phyloP scores from a whole-genome alignment of 768 basidiomycete species.

The Amanita pallidorosea region DNA sequence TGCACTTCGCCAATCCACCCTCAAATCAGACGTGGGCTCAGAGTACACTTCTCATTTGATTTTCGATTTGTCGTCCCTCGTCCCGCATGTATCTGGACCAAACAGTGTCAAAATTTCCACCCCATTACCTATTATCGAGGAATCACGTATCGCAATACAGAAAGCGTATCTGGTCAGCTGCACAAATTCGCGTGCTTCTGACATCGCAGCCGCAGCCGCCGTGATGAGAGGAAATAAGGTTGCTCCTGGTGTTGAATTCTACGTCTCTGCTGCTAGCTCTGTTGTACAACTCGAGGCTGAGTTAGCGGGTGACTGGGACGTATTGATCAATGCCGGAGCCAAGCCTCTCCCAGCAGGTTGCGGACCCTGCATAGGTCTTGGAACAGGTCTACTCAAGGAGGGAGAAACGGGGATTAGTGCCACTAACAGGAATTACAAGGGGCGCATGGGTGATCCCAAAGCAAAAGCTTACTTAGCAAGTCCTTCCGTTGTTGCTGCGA shows the following conservation, averaged over 20 bases:
- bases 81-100: constrained; percentile 93
- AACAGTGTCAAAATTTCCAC: constrained; percentile 98
- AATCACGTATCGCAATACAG: constrained; percentile 68
- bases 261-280: constrained; percentile 92
- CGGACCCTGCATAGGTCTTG: constrained; percentile 96
- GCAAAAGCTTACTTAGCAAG: constrained; percentile 94
- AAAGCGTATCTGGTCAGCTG: constrained; percentile 99
- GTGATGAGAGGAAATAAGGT: constrained; percentile 77
- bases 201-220: constrained; percentile 86
- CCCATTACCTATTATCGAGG: constrained; percentile 75
- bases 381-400: constrained; percentile 85
- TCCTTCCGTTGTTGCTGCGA: constrained; percentile 95
- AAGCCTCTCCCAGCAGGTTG: constrained; percentile 92
- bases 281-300: constrained; percentile 89
- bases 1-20: constrained; percentile 39
- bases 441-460: constrained; percentile 93
- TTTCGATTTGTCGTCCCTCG: constrained; percentile 87
- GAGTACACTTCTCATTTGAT: constrained; percentile 80
- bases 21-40: constrained; percentile 67
- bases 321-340: constrained; percentile 79
- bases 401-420: constrained; percentile 96
- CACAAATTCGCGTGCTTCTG: constrained; percentile 94
- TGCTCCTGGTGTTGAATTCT: constrained; percentile 89
- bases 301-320: constrained; percentile 76
- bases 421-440: constrained; percentile 98